phyloP scores from a whole-genome alignment of 176 grass and related monocot genomes.

The Musa beccarii region DNA sequence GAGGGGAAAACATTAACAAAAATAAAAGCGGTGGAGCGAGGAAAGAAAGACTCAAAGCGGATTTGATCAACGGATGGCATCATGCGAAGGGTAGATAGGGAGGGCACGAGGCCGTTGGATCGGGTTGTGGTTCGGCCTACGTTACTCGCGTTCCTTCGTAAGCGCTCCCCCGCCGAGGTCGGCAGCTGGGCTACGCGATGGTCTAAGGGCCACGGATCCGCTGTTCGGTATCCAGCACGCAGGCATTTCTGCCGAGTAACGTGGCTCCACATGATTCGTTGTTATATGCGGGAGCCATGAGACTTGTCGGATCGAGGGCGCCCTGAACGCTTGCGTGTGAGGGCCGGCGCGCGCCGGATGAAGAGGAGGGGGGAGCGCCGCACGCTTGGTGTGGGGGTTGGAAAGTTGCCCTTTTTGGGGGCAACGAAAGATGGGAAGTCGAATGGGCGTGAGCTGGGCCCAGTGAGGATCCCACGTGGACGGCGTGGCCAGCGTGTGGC shows the following conservation, averaged over 20 bases:
- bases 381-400: not conserved
- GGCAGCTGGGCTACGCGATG: not conserved
- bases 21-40: not conserved
- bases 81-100: not conserved
- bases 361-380: not conserved
- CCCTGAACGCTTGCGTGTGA: not conserved
- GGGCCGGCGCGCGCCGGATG: not conserved
- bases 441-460: too few species aligned
- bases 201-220: not conserved
- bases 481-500: not conserved
- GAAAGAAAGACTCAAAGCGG: not conserved
- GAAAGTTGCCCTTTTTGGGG: not conserved
- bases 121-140: not conserved
- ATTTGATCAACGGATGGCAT: not conserved
- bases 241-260: too few species aligned
- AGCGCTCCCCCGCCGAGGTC: conserved; percentile 6
- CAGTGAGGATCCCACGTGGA: not conserved
- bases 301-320: too few species aligned
- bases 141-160: conserved; percentile 8
- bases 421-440: too few species aligned
- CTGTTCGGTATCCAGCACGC: not conserved
- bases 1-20: not conserved
- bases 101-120: not conserved
- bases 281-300: too few species aligned
- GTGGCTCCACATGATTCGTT: too few species aligned